Evolutionary conservation across 2,329 filamentous ascomycete species (phyloP).

Genomic region (Exophiala oligosperma): DNA sequence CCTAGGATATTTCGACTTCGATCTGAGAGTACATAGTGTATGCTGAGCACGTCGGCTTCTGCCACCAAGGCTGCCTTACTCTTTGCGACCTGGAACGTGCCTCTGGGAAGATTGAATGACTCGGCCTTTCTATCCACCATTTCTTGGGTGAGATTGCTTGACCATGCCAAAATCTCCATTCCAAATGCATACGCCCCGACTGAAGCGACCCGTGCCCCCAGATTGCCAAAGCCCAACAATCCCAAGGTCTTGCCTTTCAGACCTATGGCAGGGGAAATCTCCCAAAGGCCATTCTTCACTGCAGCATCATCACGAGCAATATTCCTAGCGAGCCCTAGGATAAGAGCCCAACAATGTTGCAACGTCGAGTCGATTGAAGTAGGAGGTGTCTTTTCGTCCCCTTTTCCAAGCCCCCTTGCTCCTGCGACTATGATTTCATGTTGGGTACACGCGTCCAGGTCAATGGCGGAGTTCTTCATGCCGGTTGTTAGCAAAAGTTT

Average conservation of each 20-base stretch:
- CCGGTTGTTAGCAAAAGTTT: slow-evolving; percentile 75
- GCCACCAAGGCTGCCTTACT: slow-evolving; percentile 7
- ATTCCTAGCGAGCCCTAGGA: slow-evolving; percentile 66
- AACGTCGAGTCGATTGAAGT: slow-evolving; percentile 30
- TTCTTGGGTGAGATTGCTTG: slow-evolving; percentile 70
- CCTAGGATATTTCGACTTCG: slow-evolving; percentile 66
- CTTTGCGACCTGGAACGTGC: slow-evolving; percentile 3
- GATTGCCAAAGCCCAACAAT: slow-evolving; percentile 69
- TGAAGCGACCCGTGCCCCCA: slow-evolving; percentile 67
- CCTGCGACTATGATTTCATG: slow-evolving; percentile 66
- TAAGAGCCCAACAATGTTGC: slow-evolving; percentile 47
- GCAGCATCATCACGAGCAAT: slow-evolving; percentile 67
- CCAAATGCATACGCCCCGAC: slow-evolving; percentile 71
- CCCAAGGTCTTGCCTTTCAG: slow-evolving; percentile 70
- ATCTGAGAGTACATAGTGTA: slow-evolving; percentile 71
- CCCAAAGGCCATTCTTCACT: slow-evolving; percentile 66
- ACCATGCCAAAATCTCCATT: slow-evolving; percentile 78
- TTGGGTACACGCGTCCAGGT: slow-evolving; percentile 61
- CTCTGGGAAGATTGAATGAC: not conserved
- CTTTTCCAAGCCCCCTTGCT: slow-evolving; percentile 40
- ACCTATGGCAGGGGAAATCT: slow-evolving; percentile 63
- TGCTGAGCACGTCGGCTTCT: slow-evolving; percentile 47
- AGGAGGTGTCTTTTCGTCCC: slow-evolving; percentile 34
- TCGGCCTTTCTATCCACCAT: slow-evolving; percentile 61
- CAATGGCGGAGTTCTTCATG: slow-evolving; percentile 66